Base-by-base conservation (phyloP, 176 grass and related monocot genomes). In the Ananas comosus region DNA sequence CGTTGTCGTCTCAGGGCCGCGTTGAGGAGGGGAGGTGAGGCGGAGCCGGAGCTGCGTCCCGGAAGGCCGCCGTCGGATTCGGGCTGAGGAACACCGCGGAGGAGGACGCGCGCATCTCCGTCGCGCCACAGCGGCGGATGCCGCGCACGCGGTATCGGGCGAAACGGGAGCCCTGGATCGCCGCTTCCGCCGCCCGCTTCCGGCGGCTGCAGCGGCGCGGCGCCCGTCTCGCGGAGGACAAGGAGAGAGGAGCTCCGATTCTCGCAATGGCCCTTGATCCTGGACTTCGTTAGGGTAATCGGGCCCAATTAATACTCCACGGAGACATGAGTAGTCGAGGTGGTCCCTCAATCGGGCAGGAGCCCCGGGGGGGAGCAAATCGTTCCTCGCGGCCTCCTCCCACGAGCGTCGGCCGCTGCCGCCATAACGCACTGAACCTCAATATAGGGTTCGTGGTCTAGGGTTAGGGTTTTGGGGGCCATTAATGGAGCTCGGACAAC, bases 311-410 rank as follows among this genome's bases (percentile, higher is more conserved):
- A 66, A 51, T 69, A 69, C 33, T 67, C 75, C 9, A 77, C 1
- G 51, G 66, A 13, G 53, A 77, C 69, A 18, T n/a, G 75, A 77
- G 51, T 77, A 77, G 53, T 77, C 75, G 42, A 77, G 75, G 19
- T 77, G 75, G 3, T 77, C 75, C n/a, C 53, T 77, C 75, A 13
- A n/a, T 77, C 75, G 65, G 75, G 75, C 8, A 77, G 75, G 75
- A n/a, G 75, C 75, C 12, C 75, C 75, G 1, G 65, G 18, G 0
- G 75, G 75, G 0, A 77, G 52, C 75, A 77, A n/a, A n/a, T 59
- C 66, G n/a, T 57, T 77, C 13, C 75, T 65, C 53, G 69, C 47
- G 12, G 65, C 75, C 65, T 48, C 75, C 53, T 77, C 75, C 75
- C 75, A 77, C 33, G 66, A 61, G 19, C 29, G n/a, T 24, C 17